Percentiles rank a stretch among this genome's conserved stretches.
phyloP scores from a whole-genome alignment of 495 filamentous ascomycete species.

The Talaromyces adpressus region DNA sequence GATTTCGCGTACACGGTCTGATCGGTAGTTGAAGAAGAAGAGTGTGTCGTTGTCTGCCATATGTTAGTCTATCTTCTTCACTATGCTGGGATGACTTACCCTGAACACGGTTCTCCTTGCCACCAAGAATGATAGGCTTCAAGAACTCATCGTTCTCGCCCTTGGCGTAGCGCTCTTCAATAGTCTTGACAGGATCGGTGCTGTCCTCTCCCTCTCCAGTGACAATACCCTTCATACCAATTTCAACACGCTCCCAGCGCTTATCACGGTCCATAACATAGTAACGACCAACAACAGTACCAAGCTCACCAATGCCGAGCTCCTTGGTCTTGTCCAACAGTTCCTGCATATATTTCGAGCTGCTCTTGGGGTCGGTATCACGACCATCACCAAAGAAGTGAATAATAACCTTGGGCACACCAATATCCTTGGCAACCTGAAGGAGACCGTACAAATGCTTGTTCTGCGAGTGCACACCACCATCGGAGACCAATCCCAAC shows the following conservation, averaged over 20 bases:
- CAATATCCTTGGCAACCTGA: conserved; percentile 78
- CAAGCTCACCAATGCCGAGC: conserved; percentile 77
- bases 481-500: conserved; percentile 83
- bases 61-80: no score
- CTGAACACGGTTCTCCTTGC: conserved; percentile 75
- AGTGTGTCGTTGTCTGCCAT: conserved; percentile 70
- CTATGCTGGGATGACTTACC: conserved; percentile 43
- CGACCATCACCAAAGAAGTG: conserved; percentile 99
- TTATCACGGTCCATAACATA: conserved; percentile 99
- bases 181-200: conserved; percentile 75
- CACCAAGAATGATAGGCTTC: conserved; percentile 92
- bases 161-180: conserved; percentile 80
- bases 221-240: conserved; percentile 81
- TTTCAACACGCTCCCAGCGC: conserved; percentile 91
- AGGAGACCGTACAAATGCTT: conserved; percentile 83
- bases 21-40: conserved; percentile 99
- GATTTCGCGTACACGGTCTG: conserved; percentile 93
- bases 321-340: conserved; percentile 72
- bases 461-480: conserved; percentile 95
- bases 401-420: conserved; percentile 86
- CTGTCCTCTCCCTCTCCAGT: conserved; percentile 79
- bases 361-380: conserved; percentile 94
- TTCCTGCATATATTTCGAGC: conserved; percentile 76
- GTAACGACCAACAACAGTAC: conserved; percentile 93
- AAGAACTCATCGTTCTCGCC: conserved; percentile 95